These are phyloP conservation scores for Garcia nutans DNA, from an alignment of 345 rosid species.

Conservation along the genomic window DNA sequence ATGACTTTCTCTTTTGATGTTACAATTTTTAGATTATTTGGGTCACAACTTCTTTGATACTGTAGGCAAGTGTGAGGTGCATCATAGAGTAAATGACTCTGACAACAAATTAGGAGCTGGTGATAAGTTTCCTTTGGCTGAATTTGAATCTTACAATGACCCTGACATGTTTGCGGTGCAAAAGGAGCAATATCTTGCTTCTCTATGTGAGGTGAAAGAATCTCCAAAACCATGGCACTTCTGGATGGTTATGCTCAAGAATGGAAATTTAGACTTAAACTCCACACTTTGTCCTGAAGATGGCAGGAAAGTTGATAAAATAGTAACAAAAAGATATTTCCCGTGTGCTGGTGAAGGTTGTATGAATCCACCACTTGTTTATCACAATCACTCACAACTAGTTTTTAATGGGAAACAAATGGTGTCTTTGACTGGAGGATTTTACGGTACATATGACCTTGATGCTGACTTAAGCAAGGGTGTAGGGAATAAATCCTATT, in stretches of 20 bases:
- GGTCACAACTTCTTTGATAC: slow-evolving; percentile 12
- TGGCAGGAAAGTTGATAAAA: slow-evolving; percentile 24
- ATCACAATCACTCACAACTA: slow-evolving; percentile 21
- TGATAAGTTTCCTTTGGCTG: slow-evolving; percentile 45
- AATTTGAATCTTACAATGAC: slow-evolving; percentile 34
- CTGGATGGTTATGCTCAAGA: slow-evolving; percentile 35
- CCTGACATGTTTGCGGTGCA: slow-evolving; percentile 32
- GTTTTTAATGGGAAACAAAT: slow-evolving; percentile 16
- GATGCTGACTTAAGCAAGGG: slow-evolving; percentile 28
- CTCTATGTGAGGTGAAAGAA: slow-evolving; percentile 23
- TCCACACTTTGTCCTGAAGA: slow-evolving; percentile 30
- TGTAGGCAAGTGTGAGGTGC: slow-evolving; percentile 39
- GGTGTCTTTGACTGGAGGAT: slow-evolving; percentile 25
- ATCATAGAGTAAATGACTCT: slow-evolving; percentile 25
- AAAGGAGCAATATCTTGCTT: slow-evolving; percentile 30
- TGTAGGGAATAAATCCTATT: slow-evolving; percentile 12
- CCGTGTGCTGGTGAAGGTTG: slow-evolving; percentile 33
- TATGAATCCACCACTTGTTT: slow-evolving; percentile 31
- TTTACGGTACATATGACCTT: slow-evolving; percentile 28
- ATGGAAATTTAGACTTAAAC: slow-evolving; percentile 27
- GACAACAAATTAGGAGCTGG: slow-evolving; percentile 28
- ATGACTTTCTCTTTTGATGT: slow-evolving; percentile 12
- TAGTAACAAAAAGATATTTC: slow-evolving; percentile 18
- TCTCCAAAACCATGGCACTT: slow-evolving; percentile 30
- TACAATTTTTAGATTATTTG: slow-evolving; percentile 29